phyloP scores from a whole-genome alignment of 2,329 filamentous ascomycete species.

The Cladophialophora exuberans region DNA sequence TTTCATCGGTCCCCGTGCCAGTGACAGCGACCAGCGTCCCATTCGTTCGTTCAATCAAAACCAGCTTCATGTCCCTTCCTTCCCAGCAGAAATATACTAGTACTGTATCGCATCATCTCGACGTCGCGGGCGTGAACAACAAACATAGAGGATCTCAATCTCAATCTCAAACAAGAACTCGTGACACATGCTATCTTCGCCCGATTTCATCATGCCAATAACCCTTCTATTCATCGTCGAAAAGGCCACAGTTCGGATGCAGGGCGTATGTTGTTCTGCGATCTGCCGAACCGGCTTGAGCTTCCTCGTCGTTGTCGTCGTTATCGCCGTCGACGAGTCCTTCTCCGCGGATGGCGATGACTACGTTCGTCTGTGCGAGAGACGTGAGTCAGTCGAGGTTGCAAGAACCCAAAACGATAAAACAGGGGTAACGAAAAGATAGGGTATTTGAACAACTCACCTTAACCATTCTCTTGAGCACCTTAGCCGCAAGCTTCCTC shows the following conservation, averaged over 20 bases:
- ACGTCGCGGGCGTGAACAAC: no score
- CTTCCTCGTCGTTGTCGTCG: conserved; percentile 56
- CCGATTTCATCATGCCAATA: not conserved
- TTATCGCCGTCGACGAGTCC: conserved; percentile 77
- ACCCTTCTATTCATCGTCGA: conserved; percentile 50
- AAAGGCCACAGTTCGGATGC: conserved; percentile 87
- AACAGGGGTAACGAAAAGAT: conserved; percentile 3
- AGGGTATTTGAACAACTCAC: conserved; percentile 53
- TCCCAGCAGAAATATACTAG: no score
- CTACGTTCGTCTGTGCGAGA: conserved; percentile 57
- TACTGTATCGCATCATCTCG: no score
- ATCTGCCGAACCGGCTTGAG: conserved; percentile 33
- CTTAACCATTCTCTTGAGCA: conserved; percentile 95
- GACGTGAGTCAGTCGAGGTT: not conserved
- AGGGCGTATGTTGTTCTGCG: conserved; percentile 76
- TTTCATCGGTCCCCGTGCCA: no score
- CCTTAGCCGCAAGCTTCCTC: conserved; percentile 74
- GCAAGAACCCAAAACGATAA: conserved; percentile 4
- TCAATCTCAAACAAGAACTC: no score
- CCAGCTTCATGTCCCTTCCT: no score
- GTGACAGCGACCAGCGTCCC: no score
- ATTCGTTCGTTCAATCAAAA: no score
- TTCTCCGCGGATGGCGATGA: conserved; percentile 72
- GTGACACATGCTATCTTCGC: no score
- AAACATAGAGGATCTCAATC: no score